Percentiles rank a stretch among this genome's conserved stretches.
phyloP scores from a whole-genome alignment of 192 early-diverging fungal species.

The Mortierella claussenii region DNA sequence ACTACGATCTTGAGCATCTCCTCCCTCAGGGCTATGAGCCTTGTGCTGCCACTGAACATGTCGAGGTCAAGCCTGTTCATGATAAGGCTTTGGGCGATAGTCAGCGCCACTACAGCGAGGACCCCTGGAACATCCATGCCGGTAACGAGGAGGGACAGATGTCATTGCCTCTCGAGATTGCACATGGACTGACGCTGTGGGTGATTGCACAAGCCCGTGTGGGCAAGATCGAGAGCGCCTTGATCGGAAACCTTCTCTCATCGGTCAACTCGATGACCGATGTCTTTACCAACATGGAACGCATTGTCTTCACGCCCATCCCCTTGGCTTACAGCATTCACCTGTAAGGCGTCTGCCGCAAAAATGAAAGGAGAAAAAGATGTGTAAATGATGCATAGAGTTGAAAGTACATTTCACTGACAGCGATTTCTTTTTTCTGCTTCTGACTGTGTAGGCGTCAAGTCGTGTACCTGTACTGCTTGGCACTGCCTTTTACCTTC shows the following conservation, averaged over 20 bases:
- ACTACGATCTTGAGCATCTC: constrained; percentile 63
- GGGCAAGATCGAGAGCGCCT: constrained; percentile 47
- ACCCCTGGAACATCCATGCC: constrained; percentile 34
- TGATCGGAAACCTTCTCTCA: constrained; percentile 46
- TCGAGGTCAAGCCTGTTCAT: constrained; percentile 3
- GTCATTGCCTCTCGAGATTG: constrained; percentile 63
- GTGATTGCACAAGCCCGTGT: constrained; percentile 52
- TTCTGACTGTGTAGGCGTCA: constrained; percentile 59
- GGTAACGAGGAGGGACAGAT: constrained; percentile 61
- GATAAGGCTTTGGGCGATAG: constrained; percentile 26
- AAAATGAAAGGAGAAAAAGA: no score
- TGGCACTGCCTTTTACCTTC: constrained; percentile 72
- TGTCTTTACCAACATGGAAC: constrained; percentile 71
- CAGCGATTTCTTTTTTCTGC: neutral
- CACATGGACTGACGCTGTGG: constrained; percentile 57
- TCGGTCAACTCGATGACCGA: constrained; percentile 66
- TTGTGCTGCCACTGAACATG: constrained; percentile 12
- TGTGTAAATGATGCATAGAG: no score
- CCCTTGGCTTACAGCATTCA: constrained; percentile 77
- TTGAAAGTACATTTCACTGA: no score
- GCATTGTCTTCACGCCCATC: constrained; percentile 75
- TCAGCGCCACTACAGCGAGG: constrained; percentile 30
- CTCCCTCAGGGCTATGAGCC: constrained; percentile 51
- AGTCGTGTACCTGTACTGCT: constrained; percentile 68
- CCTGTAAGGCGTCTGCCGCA: constrained; percentile 68